phyloP scores from a whole-genome alignment of 352 stramenopile genomes.

The Blastocystis sp. region DNA sequence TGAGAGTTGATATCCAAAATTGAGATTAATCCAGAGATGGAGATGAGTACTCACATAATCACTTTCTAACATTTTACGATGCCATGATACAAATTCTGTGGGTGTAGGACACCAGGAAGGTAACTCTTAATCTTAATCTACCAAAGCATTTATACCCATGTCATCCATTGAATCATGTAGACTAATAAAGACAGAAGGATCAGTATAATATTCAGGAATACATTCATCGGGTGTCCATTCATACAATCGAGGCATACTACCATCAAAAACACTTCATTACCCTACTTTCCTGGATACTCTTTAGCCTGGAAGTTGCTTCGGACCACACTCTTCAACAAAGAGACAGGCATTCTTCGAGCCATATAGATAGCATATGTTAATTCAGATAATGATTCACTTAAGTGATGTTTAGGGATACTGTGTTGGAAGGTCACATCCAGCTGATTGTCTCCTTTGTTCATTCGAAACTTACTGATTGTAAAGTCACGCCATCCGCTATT shows the following conservation, averaged over 20 bases:
- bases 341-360: slow-evolving; percentile 82
- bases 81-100: slow-evolving; percentile 80
- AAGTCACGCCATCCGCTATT: slow-evolving; percentile 81
- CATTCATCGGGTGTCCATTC: slow-evolving; percentile 91
- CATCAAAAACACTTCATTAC: not conserved
- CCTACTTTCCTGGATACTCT: slow-evolving; percentile 82
- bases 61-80: slow-evolving; percentile 86
- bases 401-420: slow-evolving; percentile 84
- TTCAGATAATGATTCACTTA: slow-evolving; percentile 89
- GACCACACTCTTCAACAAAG: slow-evolving; percentile 81
- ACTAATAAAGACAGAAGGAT: slow-evolving; percentile 81
- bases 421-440: slow-evolving; percentile 84
- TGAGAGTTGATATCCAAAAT: slow-evolving; percentile 78
- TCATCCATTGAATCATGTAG: slow-evolving; percentile 77
- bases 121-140: slow-evolving; percentile 72
- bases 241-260: slow-evolving; percentile 81
- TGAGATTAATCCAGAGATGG: slow-evolving; percentile 92
- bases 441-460: slow-evolving; percentile 86
- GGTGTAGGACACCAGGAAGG: slow-evolving; percentile 78
- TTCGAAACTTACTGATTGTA: slow-evolving; percentile 85
- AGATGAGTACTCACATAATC: slow-evolving; percentile 80
- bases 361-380: slow-evolving; percentile 93
- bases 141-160: slow-evolving; percentile 56
- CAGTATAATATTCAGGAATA: slow-evolving; percentile 88
- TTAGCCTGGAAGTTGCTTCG: slow-evolving; percentile 85